Percentiles rank a stretch among this genome's conserved stretches.
These are phyloP conservation scores for Domatiomyces globalis DNA, from an alignment of 2,329 filamentous ascomycete species.

Conservation along the genomic window DNA sequence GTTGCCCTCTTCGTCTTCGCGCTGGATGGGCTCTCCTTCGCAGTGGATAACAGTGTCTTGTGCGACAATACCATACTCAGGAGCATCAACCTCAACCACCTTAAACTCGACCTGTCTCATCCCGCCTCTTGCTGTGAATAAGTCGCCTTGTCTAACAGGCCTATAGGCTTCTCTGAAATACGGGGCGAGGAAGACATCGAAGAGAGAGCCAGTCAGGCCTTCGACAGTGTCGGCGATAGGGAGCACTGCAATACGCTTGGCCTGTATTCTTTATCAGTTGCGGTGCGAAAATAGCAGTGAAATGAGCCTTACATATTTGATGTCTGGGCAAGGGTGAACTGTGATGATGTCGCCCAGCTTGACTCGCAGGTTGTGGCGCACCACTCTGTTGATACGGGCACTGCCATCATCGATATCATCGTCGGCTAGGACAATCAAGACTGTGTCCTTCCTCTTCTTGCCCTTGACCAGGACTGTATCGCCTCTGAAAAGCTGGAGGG, in stretches of 20 bases:
- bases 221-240: constrained; percentile 97
- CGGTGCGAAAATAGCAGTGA: not conserved
- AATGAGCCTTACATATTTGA: constrained; percentile 83
- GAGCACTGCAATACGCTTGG: constrained; percentile 96
- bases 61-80: constrained; percentile 96
- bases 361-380: constrained; percentile 93
- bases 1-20: constrained; percentile 98
- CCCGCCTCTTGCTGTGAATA: constrained; percentile 92
- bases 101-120: constrained; percentile 99
- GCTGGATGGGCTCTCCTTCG: constrained; percentile 91
- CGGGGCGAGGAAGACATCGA: constrained; percentile 96
- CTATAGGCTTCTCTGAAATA: constrained; percentile 99
- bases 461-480: constrained; percentile 96
- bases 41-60: constrained; percentile 99
- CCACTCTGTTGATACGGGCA: constrained; percentile 93
- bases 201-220: constrained; percentile 91
- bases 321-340: constrained; percentile 93
- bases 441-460: constrained; percentile 99
- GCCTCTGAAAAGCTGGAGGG: constrained; percentile 92
- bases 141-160: constrained; percentile 89
- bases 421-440: constrained; percentile 91
- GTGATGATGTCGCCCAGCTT: constrained; percentile 98
- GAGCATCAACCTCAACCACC: constrained; percentile 95
- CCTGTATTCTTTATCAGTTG: constrained; percentile 38
- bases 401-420: constrained; percentile 97